Evolutionary conservation across 441 rosid genomes (phyloP), one percentile per base, ranked within the genome.

Genomic region (Jatropha multifida): DNA sequence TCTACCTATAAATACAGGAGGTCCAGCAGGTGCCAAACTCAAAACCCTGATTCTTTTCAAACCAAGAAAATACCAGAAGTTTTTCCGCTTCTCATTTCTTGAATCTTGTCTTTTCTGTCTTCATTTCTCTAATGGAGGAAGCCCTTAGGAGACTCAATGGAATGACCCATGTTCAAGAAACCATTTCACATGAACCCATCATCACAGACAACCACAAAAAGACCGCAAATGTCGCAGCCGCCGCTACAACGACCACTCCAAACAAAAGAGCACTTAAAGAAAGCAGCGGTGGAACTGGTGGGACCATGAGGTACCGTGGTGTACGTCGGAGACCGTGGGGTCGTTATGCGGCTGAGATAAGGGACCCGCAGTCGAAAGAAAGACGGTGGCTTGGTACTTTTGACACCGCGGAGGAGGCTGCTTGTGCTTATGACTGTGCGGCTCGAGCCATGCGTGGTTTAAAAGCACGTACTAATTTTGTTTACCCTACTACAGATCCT

Each of bases 281-380:
- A 14, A 79, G 59, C 8, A 67, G 70, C 51, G 75, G 62, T 23
- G 82, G 54, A 27, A 4, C 79, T 18, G 52, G 77, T 1, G 75
- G 83, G n/a, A 83, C 85, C 65, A 84, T 84, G 73, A 84, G 93
- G 84, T 95, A 93, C 90, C 98, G 99, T 5, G 99, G 99, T 0
- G 99, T 95, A 12, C 89, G 99, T 3, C 83, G 97, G 11, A 84
- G 99, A 69, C 99, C 99, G 0, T 95, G 98, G 99, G 99, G 99
- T 3, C 91, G 98, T 4, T 93, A 88, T n/a, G 99, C 99, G 4
- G 99, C 98, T 0, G 99, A 94, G 87, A 94, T 94, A 80, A 85
- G 99, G 26, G 99, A 94, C 72, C 99, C 99, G 0, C 84, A 80
- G 73, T 86, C 97, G 1, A 94, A 90, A 81, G 99, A 91, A 77